Base-by-base conservation (phyloP, 768 basidiomycete species). In the Paxillus ammoniavirescens region DNA sequence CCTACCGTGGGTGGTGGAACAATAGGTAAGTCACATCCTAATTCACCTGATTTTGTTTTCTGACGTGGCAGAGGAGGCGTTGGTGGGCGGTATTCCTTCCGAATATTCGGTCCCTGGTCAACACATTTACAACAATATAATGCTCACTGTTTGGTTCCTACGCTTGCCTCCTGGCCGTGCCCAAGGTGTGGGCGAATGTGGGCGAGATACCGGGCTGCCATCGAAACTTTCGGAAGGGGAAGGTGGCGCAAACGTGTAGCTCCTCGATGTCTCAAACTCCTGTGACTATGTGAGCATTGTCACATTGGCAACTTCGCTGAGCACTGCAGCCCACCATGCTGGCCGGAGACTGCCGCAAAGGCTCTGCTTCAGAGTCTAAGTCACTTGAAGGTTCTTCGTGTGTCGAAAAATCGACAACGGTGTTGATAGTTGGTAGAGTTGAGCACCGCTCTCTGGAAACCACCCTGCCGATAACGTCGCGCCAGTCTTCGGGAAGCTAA, bases 71-170 rank as follows among this genome's bases (percentile, higher is more conserved):
- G 66, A 26, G 82, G 82, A 3, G 82, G 82, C 1, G 82, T 83
- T 5, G 82, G 82, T 42, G 82, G 81, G n/a, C 82, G 76, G 63
- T 81, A 83, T 33, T 73, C 66, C 82, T 82, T 50, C 4, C 46
- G 14, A 61, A 38, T 31, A 40, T 43, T 52, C 48, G 56, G 51
- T 47, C 17, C 30, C 26, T 44, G 14, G 17, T 30, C n/a, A 46
- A 49, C 46, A 42, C 35, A 48, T 43, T 35, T 17, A 10, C 2
- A 49, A n/a, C 12, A 18, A 40, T 40, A 28, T 18, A 26, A 43
- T 46, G 54, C 69, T 55, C 54, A 71, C 71, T 7, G 50, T 55
- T 49, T 64, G 69, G 42, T 56, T 53, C 47, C 58, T 69, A 58
- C 63, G 63, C 51, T 61, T 71, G 3, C 60, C 52, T 45, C 40